These are phyloP conservation scores for Talaromyces sp. DNA, from an alignment of 2,329 filamentous ascomycete genomes.

Conservation along the genomic window DNA sequence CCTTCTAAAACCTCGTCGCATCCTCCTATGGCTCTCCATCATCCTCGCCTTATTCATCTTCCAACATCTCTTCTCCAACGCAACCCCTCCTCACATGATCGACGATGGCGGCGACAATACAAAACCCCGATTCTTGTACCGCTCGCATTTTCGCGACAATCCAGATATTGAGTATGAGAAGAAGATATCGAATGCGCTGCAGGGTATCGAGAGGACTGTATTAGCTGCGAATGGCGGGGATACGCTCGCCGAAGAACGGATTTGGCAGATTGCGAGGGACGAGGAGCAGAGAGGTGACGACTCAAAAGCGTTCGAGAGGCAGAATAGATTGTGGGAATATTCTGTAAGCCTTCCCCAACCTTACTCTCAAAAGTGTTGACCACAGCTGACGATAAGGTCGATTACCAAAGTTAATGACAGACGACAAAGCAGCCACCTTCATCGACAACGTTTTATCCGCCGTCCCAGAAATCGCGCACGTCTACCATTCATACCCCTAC, in stretches of 20 bases:
- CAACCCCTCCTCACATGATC: neutral
- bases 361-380: neutral
- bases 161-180: conserved; percentile 33
- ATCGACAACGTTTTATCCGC: conserved; percentile 27
- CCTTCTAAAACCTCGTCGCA: neutral
- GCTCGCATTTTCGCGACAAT: conserved; percentile 30
- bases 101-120: conserved; percentile 23
- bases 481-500: conserved; percentile 42
- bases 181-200: conserved; percentile 27
- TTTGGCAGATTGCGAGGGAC: conserved; percentile 37
- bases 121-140: conserved; percentile 30
- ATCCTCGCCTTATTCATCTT: conserved; percentile 4
- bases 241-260: conserved; percentile 22
- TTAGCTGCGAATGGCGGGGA: conserved; percentile 19
- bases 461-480: conserved; percentile 29
- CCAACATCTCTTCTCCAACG: neutral
- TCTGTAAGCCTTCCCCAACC: conserved; percentile 21
- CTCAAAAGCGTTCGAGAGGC: conserved; percentile 29
- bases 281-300: conserved; percentile 26
- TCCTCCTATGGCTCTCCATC: neutral
- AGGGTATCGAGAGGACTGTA: conserved; percentile 25
- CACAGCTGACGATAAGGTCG: neutral
- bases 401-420: conserved; percentile 28
- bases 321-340: conserved; percentile 33
- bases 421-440: conserved; percentile 30